These are phyloP conservation scores for Lactarius evosmus DNA, from an alignment of 768 basidiomycete species.

Conservation along the genomic window DNA sequence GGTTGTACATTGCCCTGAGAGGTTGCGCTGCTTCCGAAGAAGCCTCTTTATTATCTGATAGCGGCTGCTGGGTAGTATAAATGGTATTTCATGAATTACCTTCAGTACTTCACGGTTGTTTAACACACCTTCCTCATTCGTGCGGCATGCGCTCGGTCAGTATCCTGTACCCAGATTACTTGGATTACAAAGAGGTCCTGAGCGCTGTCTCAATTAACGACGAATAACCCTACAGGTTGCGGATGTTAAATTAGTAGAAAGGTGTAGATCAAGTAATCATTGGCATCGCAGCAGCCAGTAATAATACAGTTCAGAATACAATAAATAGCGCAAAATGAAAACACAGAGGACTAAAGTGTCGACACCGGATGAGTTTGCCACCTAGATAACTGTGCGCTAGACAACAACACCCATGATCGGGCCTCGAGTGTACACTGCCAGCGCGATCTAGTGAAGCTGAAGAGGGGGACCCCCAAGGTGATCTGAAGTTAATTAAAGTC, in stretches of 20 bases:
- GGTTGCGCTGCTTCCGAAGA: background rate
- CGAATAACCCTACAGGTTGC: background rate
- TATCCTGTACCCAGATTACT: too few species aligned
- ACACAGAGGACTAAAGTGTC: too few species aligned
- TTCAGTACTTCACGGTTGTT: too few species aligned
- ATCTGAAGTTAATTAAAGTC: background rate
- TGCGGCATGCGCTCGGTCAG: too few species aligned
- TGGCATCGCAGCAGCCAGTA: background rate
- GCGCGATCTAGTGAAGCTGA: background rate
- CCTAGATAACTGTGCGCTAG: background rate
- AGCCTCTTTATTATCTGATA: background rate
- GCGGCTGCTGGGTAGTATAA: background rate
- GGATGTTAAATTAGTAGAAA: background rate
- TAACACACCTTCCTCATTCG: too few species aligned
- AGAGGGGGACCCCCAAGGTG: background rate
- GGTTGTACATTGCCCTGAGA: too few species aligned
- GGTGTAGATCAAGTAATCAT: background rate
- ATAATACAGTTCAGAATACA: background rate
- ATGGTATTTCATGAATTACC: too few species aligned
- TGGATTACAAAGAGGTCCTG: background rate
- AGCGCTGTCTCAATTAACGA: background rate
- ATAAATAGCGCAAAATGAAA: too few species aligned
- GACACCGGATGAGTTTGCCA: too few species aligned
- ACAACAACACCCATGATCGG: background rate
- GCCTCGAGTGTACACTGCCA: background rate